Base-by-base conservation (phyloP, 257 asterid genomes). In the Primulina tabacum region DNA sequence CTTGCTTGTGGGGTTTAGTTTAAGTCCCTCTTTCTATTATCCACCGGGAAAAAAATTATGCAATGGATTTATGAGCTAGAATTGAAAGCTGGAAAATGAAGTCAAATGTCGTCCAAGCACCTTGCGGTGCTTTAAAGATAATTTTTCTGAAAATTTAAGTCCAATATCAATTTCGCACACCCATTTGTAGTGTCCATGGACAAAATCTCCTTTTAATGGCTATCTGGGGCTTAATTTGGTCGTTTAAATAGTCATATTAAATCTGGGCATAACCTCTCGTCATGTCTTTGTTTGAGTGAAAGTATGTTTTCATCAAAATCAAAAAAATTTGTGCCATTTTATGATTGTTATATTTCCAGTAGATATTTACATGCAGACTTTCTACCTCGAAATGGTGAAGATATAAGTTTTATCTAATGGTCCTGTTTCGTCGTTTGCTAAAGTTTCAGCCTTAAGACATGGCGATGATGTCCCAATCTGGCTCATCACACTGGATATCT, bases 401-500 rank as follows among this genome's bases (percentile, higher is more conserved):
- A 12, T 29, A 14, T 63, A 28, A 34, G 7, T 34, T 59, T 20
- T 69, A 56, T 50, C 21, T 50, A 1, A 50, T 4, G 57, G 57
- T 59, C 37, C 55, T 52, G 14, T 73, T 62, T 20, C 57, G 67
- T 20, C 29, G 60, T 38, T 64, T 8, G 60, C 18, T 35, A 66
- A 47, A 60, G 8, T 53, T 69, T 75, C 84, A 89, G 97, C 86
- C 67, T 58, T 55, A 50, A 73, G 77, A 40, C 75, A 92, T 90
- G 98, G 91, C 91, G 20, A 76, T 90, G 87, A 85, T 85, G 83
- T 85, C 90, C 58, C 87, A 71, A 68, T 80, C 88, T 60, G 89
- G 89, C 71, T 75, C 95, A 29, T 65, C 89, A 63, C 86, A 75
- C 62, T 66, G 81, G 76, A 60, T 86, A 75, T 76, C 86, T 4